Evolutionary conservation across 495 filamentous ascomycete genomes (phyloP).

Genomic region (Cercophora samala): DNA sequence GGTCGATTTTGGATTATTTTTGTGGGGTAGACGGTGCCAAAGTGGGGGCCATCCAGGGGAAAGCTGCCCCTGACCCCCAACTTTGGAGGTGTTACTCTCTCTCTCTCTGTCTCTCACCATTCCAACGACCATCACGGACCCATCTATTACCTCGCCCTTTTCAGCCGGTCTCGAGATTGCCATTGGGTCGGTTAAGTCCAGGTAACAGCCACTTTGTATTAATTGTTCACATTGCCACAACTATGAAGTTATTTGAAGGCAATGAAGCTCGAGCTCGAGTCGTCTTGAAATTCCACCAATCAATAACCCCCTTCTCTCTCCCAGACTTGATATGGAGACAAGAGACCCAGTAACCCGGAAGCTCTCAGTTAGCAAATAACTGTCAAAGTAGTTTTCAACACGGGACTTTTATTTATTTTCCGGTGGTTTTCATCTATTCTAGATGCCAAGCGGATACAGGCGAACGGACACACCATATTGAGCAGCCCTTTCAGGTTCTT

Average conservation of each 20-base stretch:
- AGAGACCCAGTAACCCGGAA: neutral
- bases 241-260: neutral
- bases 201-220: neutral
- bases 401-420: neutral
- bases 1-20: slow-evolving; percentile 20
- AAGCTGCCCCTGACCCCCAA: neutral
- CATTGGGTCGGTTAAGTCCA: slow-evolving; percentile 2
- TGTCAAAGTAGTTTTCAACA: neutral
- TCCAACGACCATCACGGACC: neutral
- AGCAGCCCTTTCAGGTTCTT: neutral
- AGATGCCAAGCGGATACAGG: neutral
- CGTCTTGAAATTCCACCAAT: neutral
- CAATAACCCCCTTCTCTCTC: neutral
- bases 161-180: neutral
- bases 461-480: neutral
- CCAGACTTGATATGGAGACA: neutral
- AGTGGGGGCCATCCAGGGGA: neutral
- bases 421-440: neutral
- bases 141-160: neutral
- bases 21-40: slow-evolving; percentile 19
- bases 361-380: neutral
- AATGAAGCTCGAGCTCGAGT: neutral
- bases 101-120: neutral
- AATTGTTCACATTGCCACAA: neutral
- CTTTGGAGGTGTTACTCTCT: neutral